phyloP scores from a whole-genome alignment of 2,329 filamentous ascomycete species.

The Chaetomium globosum region DNA sequence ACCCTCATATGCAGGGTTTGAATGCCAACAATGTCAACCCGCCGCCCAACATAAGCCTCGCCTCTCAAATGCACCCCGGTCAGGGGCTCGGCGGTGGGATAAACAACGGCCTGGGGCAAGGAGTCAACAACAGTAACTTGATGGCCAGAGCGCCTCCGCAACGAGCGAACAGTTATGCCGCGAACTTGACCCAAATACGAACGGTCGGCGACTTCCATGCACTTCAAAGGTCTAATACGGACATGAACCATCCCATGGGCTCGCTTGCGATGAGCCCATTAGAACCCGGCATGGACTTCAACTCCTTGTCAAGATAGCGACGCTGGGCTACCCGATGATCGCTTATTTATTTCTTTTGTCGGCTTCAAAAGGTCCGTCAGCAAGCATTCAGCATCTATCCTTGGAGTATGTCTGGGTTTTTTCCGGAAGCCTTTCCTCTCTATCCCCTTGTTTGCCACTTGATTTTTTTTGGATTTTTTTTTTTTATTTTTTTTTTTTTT shows the following conservation, averaged over 20 bases:
- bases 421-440: background rate
- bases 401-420: slow-evolving; percentile 17
- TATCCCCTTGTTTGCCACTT: background rate
- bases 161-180: slow-evolving; percentile 47
- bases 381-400: slow-evolving; percentile 23
- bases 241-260: slow-evolving; percentile 40
- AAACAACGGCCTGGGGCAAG: slow-evolving; percentile 27
- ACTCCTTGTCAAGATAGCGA: slow-evolving; percentile 42
- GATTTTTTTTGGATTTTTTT: background rate
- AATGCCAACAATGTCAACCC: slow-evolving; percentile 42
- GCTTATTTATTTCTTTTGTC: slow-evolving; percentile 24
- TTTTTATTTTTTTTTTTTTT: background rate
- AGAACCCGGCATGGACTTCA: slow-evolving; percentile 48
- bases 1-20: slow-evolving; percentile 42
- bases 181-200: slow-evolving; percentile 46
- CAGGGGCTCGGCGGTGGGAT: slow-evolving; percentile 37
- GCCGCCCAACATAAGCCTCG: slow-evolving; percentile 41
- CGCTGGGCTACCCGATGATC: background rate
- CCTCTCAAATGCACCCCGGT: slow-evolving; percentile 40
- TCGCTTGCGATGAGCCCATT: slow-evolving; percentile 35
- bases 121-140: slow-evolving; percentile 36
- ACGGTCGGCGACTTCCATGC: slow-evolving; percentile 56
- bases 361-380: slow-evolving; percentile 20
- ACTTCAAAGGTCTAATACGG: slow-evolving; percentile 51
- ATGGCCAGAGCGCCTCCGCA: slow-evolving; percentile 44